Conservation (phyloP, 257 asterid genomes). For the Jasminum sambac region DNA sequence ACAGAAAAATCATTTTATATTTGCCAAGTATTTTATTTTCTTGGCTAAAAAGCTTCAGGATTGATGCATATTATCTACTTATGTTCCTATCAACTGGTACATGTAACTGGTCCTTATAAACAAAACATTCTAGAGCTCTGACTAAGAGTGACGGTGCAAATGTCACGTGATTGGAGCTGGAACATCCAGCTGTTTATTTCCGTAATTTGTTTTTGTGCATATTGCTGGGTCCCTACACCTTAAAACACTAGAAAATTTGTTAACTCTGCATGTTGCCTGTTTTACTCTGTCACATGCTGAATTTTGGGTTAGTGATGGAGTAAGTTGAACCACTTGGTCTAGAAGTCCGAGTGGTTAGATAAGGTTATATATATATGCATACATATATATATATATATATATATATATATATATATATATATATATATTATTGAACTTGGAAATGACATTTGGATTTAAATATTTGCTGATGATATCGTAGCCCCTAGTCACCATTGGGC, state of each 20-base stretch:
- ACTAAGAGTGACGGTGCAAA: neutral
- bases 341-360: neutral
- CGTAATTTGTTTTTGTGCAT: neutral
- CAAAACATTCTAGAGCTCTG: constrained; percentile 8
- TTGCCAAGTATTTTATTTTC: constrained; percentile 6
- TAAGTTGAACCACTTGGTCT: neutral
- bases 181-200: neutral
- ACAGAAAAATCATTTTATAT: constrained; percentile 7
- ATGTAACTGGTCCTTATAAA: constrained; percentile 6
- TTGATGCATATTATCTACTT: neutral
- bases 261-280: neutral
- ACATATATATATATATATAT: too few relatives aligned
- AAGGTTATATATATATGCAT: neutral
- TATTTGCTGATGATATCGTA: neutral
- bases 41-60: neutral
- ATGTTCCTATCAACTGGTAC: constrained; percentile 6
- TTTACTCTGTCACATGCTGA: neutral
- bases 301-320: neutral
- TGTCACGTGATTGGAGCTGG: neutral
- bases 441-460: neutral
- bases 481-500: neutral
- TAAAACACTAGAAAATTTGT: neutral
- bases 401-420: neutral
- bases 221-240: neutral
- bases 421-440: neutral